These are phyloP conservation scores for Nigrograna mackinnonii DNA, from an alignment of 2,329 filamentous ascomycete genomes.

Conservation along the genomic window DNA sequence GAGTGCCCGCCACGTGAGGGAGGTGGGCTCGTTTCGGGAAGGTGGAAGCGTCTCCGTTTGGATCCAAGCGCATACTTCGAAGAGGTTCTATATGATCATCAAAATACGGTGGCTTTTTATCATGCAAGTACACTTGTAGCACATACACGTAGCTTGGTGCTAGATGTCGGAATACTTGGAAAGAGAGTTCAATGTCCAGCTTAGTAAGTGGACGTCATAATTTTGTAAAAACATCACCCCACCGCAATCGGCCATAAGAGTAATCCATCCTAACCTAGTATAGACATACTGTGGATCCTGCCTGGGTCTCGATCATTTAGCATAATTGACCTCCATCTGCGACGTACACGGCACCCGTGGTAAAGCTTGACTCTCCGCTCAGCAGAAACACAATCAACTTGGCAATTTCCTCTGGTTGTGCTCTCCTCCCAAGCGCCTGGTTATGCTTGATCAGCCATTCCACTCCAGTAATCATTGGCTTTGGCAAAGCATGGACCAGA, in stretches of 20 bases:
- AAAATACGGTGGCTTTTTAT: no score
- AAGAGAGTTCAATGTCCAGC: no score
- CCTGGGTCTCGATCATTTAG: no score
- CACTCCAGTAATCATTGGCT: background rate
- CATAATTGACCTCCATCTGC: background rate
- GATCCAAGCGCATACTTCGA: constrained; percentile 20
- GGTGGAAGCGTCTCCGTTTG: constrained; percentile 17
- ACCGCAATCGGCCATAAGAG: no score
- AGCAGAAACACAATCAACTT: background rate
- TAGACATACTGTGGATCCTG: no score
- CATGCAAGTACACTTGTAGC: no score
- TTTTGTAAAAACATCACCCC: no score
- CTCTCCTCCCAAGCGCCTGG: background rate
- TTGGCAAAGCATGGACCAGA: background rate
- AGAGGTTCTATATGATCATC: no score
- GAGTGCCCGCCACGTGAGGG: constrained; percentile 23
- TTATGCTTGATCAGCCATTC: background rate
- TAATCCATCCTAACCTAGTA: no score
- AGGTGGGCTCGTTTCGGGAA: constrained; percentile 23
- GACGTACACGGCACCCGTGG: background rate
- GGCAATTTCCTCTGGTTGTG: background rate
- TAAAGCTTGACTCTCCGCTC: background rate
- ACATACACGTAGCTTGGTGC: no score
- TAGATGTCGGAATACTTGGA: no score
- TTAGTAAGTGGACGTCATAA: no score